phyloP scores from a whole-genome alignment of 352 stramenopile species.

The Pythium vanterpoolii region DNA sequence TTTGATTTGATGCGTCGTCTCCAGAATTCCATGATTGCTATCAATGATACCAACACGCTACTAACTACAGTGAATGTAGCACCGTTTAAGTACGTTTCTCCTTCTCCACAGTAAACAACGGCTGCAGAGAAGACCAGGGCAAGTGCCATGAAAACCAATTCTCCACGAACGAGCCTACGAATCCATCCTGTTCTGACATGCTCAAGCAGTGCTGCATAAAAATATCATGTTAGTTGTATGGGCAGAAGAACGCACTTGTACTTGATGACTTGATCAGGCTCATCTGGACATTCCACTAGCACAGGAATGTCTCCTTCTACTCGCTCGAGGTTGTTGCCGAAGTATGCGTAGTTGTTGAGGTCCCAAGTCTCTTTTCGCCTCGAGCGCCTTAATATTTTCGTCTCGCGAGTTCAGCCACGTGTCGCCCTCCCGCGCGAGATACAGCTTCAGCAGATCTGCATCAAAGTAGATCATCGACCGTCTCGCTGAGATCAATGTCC shows the following conservation, averaged over 20 bases:
- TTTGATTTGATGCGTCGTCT: conserved; percentile 19
- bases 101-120: conserved; percentile 26
- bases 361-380: too few species aligned
- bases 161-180: conserved; percentile 20
- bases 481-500: too few species aligned
- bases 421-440: too few species aligned
- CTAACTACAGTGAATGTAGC: conserved; percentile 24
- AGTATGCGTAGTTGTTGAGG: too few species aligned
- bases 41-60: conserved; percentile 25
- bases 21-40: conserved; percentile 23
- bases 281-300: too few species aligned
- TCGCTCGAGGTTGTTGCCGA: too few species aligned
- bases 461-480: too few species aligned
- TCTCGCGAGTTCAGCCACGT: too few species aligned
- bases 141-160: conserved; percentile 24
- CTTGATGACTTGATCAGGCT: background rate
- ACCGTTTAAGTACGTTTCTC: conserved; percentile 21
- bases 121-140: conserved; percentile 25
- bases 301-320: too few species aligned
- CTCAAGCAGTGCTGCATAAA: conserved; percentile 25
- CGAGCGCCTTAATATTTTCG: too few species aligned
- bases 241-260: conserved; percentile 25
- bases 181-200: conserved; percentile 27
- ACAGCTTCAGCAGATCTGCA: too few species aligned
- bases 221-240: conserved; percentile 21